These are phyloP conservation scores for Phytophthora capsici DNA, from an alignment of 352 stramenopile genomes.

Conservation along the genomic window DNA sequence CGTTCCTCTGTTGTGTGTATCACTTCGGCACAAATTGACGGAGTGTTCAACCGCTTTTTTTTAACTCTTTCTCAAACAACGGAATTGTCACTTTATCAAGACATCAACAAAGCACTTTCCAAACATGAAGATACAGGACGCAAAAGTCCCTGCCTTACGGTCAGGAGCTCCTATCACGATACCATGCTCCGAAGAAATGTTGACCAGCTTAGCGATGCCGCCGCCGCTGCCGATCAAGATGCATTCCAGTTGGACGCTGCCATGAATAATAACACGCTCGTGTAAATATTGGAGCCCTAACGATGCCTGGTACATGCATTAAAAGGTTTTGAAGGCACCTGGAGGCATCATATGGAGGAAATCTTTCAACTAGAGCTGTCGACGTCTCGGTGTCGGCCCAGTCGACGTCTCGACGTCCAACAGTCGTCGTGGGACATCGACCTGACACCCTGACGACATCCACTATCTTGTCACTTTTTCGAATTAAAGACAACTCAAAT, in stretches of 20 bases:
- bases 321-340: background rate
- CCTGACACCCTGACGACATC: no score
- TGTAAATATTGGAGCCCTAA: slow-evolving; percentile 10
- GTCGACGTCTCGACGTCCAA: no score
- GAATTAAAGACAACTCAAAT: no score
- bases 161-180: background rate
- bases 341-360: background rate
- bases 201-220: background rate
- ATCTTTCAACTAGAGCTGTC: no score
- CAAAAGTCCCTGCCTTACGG: background rate
- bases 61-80: background rate
- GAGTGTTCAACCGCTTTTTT: background rate
- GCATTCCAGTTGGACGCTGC: background rate
- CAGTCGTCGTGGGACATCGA: no score
- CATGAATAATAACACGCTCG: slow-evolving; percentile 2
- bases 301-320: slow-evolving; percentile 1
- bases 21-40: background rate
- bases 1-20: background rate
- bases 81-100: background rate
- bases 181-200: background rate
- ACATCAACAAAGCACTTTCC: slow-evolving; percentile 4
- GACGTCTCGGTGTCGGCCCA: no score
- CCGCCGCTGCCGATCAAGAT: background rate
- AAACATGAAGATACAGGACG: slow-evolving; percentile 1
- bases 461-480: no score